Base-by-base conservation (phyloP, 805 yeast species). In the Sungouiella blattae region DNA sequence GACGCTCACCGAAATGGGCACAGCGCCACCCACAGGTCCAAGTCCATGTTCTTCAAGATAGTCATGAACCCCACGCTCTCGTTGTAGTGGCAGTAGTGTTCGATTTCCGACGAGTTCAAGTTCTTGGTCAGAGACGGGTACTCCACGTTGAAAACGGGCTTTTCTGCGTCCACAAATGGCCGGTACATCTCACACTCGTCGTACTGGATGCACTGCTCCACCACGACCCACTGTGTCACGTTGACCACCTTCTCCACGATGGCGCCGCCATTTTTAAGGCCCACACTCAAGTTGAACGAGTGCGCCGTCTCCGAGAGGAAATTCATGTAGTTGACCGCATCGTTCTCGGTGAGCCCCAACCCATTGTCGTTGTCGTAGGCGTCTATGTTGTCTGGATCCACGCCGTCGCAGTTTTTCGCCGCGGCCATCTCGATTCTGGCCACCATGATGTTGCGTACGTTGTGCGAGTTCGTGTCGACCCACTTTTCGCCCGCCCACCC, bases 401-500 rank as follows among this genome's bases (percentile, higher is more conserved):
- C 37, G 8, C 50, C 62, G 34, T 57, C 61, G 37, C 62, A 57
- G 8, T 35, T 35, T 32, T 53, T 54, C 16, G 29, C 26, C 14
- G 21, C 23, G 4, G 60, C 61, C 21, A 43, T 7, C 12, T 49
- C 32, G 15, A 57, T 39, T 15, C 62, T 33, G 8, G 32, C 8
- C 5, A 7, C 29, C 55, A 57, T 55, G 15, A 54, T 52, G 11
- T 18, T 20, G 8, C 55, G 28, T 7, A 57, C 55, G 9, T 30
- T 35, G 5, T 28, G 20, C 5, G 60, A 53, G 18, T 28, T 26
- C 7, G 43, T 40, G 34, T 57, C 44, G 18, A 57, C 16, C 62
- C 62, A 57, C 29, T 44, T 37, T 34, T 57, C 59, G 7, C 59
- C 60, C 5, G 43, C 30, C 60, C 60, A 57, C 4, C 58, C 60